Evolutionary conservation across 2,329 filamentous ascomycete genomes (phyloP), one percentile per base, ranked within the genome.

Genomic region (Colletotrichum chlorophyti): DNA sequence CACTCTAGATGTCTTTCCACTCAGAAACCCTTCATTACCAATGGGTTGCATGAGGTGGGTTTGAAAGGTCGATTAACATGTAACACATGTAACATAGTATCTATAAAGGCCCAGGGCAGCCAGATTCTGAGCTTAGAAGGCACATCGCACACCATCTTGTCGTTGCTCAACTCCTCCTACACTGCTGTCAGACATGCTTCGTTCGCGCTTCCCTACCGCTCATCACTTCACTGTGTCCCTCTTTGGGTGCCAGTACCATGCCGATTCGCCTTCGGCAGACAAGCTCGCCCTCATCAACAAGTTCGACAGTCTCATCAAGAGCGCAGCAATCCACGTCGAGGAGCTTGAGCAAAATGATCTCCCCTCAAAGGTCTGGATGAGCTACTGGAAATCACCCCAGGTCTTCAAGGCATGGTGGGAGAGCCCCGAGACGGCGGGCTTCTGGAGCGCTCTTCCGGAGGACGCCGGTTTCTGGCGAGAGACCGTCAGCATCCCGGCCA

Each of bases 281-380:
- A 58, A 53, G 29, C 54, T 58, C 8, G 35, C 41, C n/a, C 54
- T 53, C 11, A 58, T 58, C 35, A 47, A 41, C 41, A 34, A 21
- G 24, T 53, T 58, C 17, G 54, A 58, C 23, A 42, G 5, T 6
- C 54, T 58, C 35, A 47, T 58, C 49, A 58, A 53, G 41, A 23
- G 21, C 23, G 49, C 54, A 17, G 54, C 49, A 11, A 53, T 58
- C 37, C 49, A 58, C 37, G 54, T 58, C 34, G 54, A 58, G 27
- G 54, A 58, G 42, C 54, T 58, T 11, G 54, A 58, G 49, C 54
- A 58, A 23, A 58, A 58, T 21, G 54, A 58, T 27, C 54, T 58
- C 6, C 54, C 54, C 4, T 58, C 54, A 14, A 58, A 58, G 49
- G 35, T 58, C 35, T 58, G 54, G 54, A 58, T 58, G 54, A 58